Evolutionary conservation across 345 rosid genomes (phyloP), one percentile per base, ranked within the genome.

Genomic region (Erodium maritimum): DNA sequence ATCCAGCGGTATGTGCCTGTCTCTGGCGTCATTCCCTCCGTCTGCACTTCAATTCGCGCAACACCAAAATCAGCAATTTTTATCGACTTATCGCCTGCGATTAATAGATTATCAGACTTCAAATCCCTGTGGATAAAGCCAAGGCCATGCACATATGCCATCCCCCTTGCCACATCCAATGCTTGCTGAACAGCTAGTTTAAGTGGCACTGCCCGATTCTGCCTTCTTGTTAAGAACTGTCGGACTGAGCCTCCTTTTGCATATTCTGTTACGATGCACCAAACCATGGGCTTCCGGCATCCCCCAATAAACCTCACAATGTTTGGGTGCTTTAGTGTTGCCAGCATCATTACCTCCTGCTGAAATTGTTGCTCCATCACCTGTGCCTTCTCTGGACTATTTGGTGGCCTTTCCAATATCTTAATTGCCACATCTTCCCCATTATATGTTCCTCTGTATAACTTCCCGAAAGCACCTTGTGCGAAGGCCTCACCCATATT

Each of bases 1-100:
- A 77, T 77, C 81, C 81, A 77, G 22, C 81, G 81, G 46, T 77
- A 77, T 3, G 78, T 77, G 23, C 81, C 81, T 5, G 81, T 77
- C 62, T 77, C 81, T 0, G 81, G 78, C 1, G 81, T 77, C 81
- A 77, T 77, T 52, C 73, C 81, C 60, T 73, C 78, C 1, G 78
- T 67, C 75, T 77, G 78, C 64, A 70, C 81, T 64, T 77, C 78
- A 54, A 77, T 73, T 5, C 81, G 59, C 3, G 81, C 81, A 33
- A 77, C 78, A 5, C 81, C 81, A 61, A 77, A 77, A 69, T 77
- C 81, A 29, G 81, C 81, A 73, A 77, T 73, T 25, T 73, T 77
- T 55, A 77, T 76, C 6, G 80, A 69, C 37, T 76, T 76, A 11
- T 76, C 80, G 2, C 58, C 60, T 19, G 56, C 69, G 29, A 76